Evolutionary conservation across 164 flowering plant species (phyloP).

Genomic region (Cinnamomum chago): DNA sequence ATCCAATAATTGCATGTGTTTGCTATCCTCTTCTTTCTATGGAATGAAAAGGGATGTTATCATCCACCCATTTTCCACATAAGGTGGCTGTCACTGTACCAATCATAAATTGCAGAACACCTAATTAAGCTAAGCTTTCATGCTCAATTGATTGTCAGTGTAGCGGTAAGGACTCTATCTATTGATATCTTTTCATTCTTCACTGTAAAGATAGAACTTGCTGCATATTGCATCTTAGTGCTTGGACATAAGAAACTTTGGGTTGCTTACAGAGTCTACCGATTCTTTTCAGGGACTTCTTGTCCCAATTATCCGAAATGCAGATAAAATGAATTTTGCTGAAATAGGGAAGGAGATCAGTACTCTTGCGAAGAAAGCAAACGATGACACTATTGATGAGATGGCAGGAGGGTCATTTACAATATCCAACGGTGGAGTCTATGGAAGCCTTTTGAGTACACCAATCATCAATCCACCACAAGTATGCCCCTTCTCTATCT

Average conservation of each 20-base stretch:
- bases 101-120: too few relatives aligned
- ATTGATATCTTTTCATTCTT: too few relatives aligned
- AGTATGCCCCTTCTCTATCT: conserved; percentile 31
- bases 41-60: too few relatives aligned
- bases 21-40: too few relatives aligned
- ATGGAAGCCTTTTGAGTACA: conserved; percentile 94
- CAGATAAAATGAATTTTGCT: conserved; percentile 86
- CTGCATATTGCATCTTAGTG: background rate
- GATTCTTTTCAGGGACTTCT: conserved; percentile 72
- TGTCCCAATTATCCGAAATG: conserved; percentile 86
- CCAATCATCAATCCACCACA: conserved; percentile 99
- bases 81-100: too few relatives aligned
- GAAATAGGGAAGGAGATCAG: conserved; percentile 85
- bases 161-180: too few relatives aligned
- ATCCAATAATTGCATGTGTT: too few relatives aligned
- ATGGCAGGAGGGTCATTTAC: conserved; percentile 99
- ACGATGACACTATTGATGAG: conserved; percentile 87
- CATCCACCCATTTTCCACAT: too few relatives aligned
- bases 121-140: too few relatives aligned
- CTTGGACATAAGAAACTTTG: background rate
- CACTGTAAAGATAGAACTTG: background rate
- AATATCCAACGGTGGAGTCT: conserved; percentile 95
- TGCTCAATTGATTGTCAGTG: too few relatives aligned
- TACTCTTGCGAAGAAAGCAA: conserved; percentile 82
- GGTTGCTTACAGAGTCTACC: background rate